A percentile compares a stretch with the other conserved stretches of the same genome.
Evolutionary conservation across 2,329 filamentous ascomycete species (phyloP).

Genomic region (Parascedosporium putredinis): DNA sequence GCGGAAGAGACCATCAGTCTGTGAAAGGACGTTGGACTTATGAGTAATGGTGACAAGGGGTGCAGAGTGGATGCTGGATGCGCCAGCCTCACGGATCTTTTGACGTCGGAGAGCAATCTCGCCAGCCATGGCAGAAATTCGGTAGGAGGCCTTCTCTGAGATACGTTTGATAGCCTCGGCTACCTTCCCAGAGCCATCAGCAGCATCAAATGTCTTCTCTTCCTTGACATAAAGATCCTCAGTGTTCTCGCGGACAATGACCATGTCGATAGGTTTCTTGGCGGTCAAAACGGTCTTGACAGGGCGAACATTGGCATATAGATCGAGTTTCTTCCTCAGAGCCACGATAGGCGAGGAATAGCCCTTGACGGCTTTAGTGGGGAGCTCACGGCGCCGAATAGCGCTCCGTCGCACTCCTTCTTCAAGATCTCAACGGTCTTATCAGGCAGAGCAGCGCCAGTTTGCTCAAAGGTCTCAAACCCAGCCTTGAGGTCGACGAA

Average conservation of each 20-base stretch:
- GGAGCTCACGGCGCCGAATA: slow-evolving; percentile 93
- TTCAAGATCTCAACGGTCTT: slow-evolving; percentile 82
- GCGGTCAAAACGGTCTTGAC: slow-evolving; percentile 72
- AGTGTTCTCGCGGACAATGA: slow-evolving; percentile 97
- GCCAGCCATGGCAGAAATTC: slow-evolving; percentile 88
- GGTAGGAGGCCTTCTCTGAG: slow-evolving; percentile 68
- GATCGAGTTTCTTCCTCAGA: slow-evolving; percentile 84
- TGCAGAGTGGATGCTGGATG: slow-evolving; percentile 49
- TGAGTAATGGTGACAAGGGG: slow-evolving; percentile 92
- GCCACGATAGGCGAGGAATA: slow-evolving; percentile 97
- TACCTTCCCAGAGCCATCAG: slow-evolving; percentile 63
- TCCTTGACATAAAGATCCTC: slow-evolving; percentile 98
- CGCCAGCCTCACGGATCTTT: slow-evolving; percentile 56
- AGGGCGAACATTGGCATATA: slow-evolving; percentile 95
- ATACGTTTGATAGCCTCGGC: slow-evolving; percentile 98
- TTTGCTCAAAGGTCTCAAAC: slow-evolving; percentile 86
- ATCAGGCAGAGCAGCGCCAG: slow-evolving; percentile 78
- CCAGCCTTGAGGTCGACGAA: slow-evolving; percentile 90
- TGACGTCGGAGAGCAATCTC: slow-evolving; percentile 86
- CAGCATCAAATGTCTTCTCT: slow-evolving; percentile 69
- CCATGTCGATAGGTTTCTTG: slow-evolving; percentile 72
- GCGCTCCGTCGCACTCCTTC: slow-evolving; percentile 85
- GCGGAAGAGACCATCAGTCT: slow-evolving; percentile 94
- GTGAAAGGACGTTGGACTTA: slow-evolving; percentile 93
- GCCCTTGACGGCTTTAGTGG: slow-evolving; percentile 79